These are phyloP conservation scores for Rhodotorula mucilaginosa DNA, from an alignment of 1,284 basidiomycete species.

Conservation along the genomic window DNA sequence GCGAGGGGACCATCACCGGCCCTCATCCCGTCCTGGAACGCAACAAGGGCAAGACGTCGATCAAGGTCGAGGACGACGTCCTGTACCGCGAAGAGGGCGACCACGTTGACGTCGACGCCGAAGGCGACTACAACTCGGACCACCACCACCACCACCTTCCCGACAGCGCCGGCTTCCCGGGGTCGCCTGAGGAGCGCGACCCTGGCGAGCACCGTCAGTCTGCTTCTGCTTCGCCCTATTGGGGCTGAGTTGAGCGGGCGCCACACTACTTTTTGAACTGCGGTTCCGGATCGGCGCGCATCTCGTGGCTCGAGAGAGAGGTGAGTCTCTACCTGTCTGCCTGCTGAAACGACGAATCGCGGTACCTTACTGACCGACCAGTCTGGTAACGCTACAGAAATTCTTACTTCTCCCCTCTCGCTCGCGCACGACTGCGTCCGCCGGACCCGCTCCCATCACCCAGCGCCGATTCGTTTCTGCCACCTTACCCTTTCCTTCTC, in stretches of 20 bases:
- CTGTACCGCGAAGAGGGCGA: background rate
- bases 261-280: background rate
- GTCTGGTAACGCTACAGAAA: no score
- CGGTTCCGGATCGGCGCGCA: no score
- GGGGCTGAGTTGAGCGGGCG: background rate
- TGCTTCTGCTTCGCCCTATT: background rate
- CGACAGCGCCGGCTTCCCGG: background rate
- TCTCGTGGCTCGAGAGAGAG: no score
- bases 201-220: background rate
- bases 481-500: background rate
- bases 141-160: background rate
- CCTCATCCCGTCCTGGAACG: background rate
- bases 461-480: background rate
- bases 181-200: constrained; percentile 7
- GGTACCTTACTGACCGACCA: no score
- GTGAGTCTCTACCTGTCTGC: background rate
- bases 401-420: background rate
- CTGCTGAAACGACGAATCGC: no score
- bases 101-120: background rate
- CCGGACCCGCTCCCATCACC: background rate
- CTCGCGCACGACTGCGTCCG: background rate
- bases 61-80: background rate
- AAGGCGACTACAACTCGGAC: background rate
- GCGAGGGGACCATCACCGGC: constrained; percentile 21
- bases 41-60: constrained; percentile 6